A percentile compares a stretch with the other conserved stretches of the same genome.
phyloP scores from a whole-genome alignment of 805 yeast genomes.

The Maudiozyma pseudohumilis region DNA sequence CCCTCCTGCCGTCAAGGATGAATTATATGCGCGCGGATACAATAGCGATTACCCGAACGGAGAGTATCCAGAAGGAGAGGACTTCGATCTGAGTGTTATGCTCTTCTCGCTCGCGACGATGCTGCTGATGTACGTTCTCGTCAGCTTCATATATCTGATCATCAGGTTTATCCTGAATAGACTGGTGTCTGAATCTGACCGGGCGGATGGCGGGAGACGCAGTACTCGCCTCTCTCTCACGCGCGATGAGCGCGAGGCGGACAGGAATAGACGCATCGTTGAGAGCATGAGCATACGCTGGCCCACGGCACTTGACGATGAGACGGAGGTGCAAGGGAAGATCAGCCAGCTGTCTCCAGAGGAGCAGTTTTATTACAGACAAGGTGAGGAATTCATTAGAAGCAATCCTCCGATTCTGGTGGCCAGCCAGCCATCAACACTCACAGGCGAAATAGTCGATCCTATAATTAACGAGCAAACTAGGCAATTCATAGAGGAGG shows the following conservation, averaged over 20 bases:
- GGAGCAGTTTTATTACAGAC: slow-evolving; percentile 32
- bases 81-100: slow-evolving; percentile 19
- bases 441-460: slow-evolving; percentile 15
- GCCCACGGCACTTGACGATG: slow-evolving; percentile 59
- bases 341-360: slow-evolving; percentile 45
- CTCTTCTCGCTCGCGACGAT: slow-evolving; percentile 17
- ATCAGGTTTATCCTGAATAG: slow-evolving; percentile 10
- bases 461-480: slow-evolving; percentile 30
- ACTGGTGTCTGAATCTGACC: slow-evolving; percentile 5
- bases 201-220: neutral
- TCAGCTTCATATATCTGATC: slow-evolving; percentile 11
- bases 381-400: slow-evolving; percentile 32
- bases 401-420: slow-evolving; percentile 36
- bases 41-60: no score
- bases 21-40: no score
- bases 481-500: slow-evolving; percentile 58
- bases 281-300: slow-evolving; percentile 16
- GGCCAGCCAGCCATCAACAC: slow-evolving; percentile 12
- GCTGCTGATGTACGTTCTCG: slow-evolving; percentile 12
- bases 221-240: slow-evolving; percentile 11
- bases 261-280: slow-evolving; percentile 1
- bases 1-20: no score
- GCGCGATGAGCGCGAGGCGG: slow-evolving; percentile 8
- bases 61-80: slow-evolving; percentile 14
- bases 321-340: slow-evolving; percentile 49